A percentile compares a stretch with the other conserved stretches of the same genome.
Conservation (phyloP, 2,329 filamentous ascomycete genomes). For the Trichoderma lentiforme region DNA sequence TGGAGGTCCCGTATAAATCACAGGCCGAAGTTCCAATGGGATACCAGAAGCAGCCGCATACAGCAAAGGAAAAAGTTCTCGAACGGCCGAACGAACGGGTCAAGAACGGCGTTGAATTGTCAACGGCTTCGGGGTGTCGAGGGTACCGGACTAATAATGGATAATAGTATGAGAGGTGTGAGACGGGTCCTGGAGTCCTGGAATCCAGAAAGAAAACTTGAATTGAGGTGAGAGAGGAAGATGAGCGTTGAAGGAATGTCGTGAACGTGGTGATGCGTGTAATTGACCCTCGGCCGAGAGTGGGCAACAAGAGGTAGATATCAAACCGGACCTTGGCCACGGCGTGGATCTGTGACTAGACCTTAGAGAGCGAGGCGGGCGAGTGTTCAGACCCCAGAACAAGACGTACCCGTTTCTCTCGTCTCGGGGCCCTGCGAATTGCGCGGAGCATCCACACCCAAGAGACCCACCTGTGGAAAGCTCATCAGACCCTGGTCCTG, state of each 20-base stretch:
- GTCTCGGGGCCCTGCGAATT: constrained; percentile 33
- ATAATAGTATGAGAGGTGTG: not conserved
- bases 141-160: not conserved
- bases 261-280: constrained; percentile 31
- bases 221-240: constrained; percentile 20
- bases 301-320: constrained; percentile 29
- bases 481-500: constrained; percentile 30
- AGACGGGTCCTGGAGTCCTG: constrained; percentile 25
- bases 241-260: constrained; percentile 38
- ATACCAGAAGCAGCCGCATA: constrained; percentile 22
- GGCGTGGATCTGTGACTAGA: constrained; percentile 14
- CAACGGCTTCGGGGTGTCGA: constrained; percentile 12
- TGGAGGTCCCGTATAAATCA: not conserved
- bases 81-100: constrained; percentile 52
- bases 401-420: constrained; percentile 18
- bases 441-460: constrained; percentile 37
- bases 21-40: constrained; percentile 3
- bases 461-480: constrained; percentile 26
- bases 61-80: constrained; percentile 23
- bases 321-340: constrained; percentile 18
- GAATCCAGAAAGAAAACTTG: constrained; percentile 19
- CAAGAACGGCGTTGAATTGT: constrained; percentile 30
- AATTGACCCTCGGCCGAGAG: constrained; percentile 21
- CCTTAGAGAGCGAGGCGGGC: constrained; percentile 20
- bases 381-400: constrained; percentile 9